phyloP scores from a whole-genome alignment of 1,139 yeast genomes.

The Keqinozyma sinolaborantium region DNA sequence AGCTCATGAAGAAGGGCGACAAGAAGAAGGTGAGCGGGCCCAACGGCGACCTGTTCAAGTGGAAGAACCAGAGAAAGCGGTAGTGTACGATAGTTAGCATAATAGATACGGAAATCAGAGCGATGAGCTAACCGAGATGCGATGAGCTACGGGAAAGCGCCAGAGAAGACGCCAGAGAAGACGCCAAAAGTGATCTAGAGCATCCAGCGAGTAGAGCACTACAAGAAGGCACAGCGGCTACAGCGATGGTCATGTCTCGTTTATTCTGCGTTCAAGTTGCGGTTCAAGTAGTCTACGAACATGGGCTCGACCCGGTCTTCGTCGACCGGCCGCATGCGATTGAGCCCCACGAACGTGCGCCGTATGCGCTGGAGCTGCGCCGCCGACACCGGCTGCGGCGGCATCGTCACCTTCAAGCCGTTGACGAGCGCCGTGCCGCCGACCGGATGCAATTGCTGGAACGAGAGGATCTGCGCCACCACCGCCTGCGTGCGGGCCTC shows the following conservation, averaged over 20 bases:
- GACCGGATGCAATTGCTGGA: conserved; percentile 54
- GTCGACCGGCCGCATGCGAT: conserved; percentile 74
- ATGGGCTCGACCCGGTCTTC: conserved; percentile 61
- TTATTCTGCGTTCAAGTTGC: conserved; percentile 32
- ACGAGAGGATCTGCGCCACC: conserved; percentile 53
- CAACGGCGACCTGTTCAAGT: conserved; percentile 74
- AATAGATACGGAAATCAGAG: conserved; percentile 1
- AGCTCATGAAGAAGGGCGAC: conserved; percentile 86
- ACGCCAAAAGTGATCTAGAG: too few species aligned
- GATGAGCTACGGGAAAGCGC: too few species aligned
- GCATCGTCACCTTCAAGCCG: conserved; percentile 55
- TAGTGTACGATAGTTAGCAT: conserved; percentile 17
- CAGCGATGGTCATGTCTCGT: too few species aligned
- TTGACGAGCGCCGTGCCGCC: conserved; percentile 48
- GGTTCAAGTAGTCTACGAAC: conserved; percentile 71
- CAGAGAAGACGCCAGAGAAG: too few species aligned
- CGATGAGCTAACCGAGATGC: too few species aligned
- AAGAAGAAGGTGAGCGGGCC: conserved; percentile 69
- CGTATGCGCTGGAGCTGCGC: conserved; percentile 83
- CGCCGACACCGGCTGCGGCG: conserved; percentile 58
- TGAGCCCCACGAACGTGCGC: conserved; percentile 75
- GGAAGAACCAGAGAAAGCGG: conserved; percentile 84
- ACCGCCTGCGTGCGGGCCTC: conserved; percentile 71
- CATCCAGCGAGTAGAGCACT: conserved; percentile 3
- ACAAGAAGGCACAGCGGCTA: too few species aligned